Evolutionary conservation across 2,329 filamentous ascomycete genomes (phyloP).

Genomic region (Microsporum canis): DNA sequence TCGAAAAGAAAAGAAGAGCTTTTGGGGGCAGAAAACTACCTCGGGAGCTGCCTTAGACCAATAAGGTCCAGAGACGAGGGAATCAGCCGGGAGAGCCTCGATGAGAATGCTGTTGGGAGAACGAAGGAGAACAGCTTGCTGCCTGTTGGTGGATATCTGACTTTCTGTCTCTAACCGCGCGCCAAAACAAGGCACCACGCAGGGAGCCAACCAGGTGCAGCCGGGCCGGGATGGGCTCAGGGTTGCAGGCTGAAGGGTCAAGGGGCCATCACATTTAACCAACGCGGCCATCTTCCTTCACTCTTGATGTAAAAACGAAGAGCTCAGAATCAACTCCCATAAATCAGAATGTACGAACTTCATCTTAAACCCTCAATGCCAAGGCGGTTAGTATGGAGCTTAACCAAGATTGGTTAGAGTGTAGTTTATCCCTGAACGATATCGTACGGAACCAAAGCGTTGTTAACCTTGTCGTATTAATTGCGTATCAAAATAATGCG

Average conservation of each 20-base stretch:
- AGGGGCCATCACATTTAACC: neutral
- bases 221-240: neutral
- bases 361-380: too few species aligned
- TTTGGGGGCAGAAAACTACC: neutral
- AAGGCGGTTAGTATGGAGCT: too few species aligned
- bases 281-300: neutral
- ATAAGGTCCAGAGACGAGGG: neutral
- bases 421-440: too few species aligned
- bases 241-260: neutral
- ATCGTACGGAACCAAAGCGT: too few species aligned
- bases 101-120: neutral
- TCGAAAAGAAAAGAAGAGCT: neutral
- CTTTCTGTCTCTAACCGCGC: slow-evolving; percentile 4
- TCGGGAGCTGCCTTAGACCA: neutral
- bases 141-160: slow-evolving; percentile 2
- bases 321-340: neutral
- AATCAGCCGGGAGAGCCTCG: neutral
- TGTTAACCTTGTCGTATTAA: too few species aligned
- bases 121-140: neutral
- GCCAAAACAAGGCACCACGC: neutral
- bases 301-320: neutral
- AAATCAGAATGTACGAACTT: too few species aligned
- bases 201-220: neutral
- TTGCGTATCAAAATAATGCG: too few species aligned
- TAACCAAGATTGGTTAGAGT: too few species aligned